These are phyloP conservation scores for Candida lessepsii DNA, from an alignment of 805 yeast species.

Conservation along the genomic window DNA sequence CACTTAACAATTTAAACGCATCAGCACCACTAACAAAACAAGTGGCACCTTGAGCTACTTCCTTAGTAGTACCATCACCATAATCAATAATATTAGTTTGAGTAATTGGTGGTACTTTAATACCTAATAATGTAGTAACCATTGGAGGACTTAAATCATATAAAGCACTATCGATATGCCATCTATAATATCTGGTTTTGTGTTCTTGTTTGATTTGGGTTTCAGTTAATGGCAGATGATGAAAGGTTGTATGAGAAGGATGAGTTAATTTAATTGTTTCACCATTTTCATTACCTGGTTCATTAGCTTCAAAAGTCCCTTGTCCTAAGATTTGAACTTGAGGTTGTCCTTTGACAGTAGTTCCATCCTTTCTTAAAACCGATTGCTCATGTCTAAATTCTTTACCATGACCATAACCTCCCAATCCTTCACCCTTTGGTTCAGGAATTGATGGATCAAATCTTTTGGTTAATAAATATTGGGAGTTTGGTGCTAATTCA, in stretches of 20 bases:
- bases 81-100: constrained; percentile 65
- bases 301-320: constrained; percentile 58
- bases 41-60: constrained; percentile 81
- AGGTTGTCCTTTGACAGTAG: constrained; percentile 76
- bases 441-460: constrained; percentile 68
- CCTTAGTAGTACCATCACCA: constrained; percentile 59
- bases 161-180: constrained; percentile 92
- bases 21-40: constrained; percentile 84
- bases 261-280: constrained; percentile 65
- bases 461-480: constrained; percentile 69
- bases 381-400: constrained; percentile 53
- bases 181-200: constrained; percentile 81
- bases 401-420: constrained; percentile 83
- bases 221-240: constrained; percentile 61
- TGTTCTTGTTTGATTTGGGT: constrained; percentile 58
- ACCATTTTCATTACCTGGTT: constrained; percentile 60
- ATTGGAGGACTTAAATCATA: constrained; percentile 85
- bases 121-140: constrained; percentile 80
- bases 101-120: constrained; percentile 70
- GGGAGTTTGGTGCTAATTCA: constrained; percentile 69
- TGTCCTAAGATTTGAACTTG: constrained; percentile 91
- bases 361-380: constrained; percentile 77
- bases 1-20: constrained; percentile 66
- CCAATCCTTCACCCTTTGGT: constrained; percentile 36
- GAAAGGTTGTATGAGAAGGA: constrained; percentile 83